Conservation (phyloP, 345 rosid genomes). For the Kernera saxatilis region DNA sequence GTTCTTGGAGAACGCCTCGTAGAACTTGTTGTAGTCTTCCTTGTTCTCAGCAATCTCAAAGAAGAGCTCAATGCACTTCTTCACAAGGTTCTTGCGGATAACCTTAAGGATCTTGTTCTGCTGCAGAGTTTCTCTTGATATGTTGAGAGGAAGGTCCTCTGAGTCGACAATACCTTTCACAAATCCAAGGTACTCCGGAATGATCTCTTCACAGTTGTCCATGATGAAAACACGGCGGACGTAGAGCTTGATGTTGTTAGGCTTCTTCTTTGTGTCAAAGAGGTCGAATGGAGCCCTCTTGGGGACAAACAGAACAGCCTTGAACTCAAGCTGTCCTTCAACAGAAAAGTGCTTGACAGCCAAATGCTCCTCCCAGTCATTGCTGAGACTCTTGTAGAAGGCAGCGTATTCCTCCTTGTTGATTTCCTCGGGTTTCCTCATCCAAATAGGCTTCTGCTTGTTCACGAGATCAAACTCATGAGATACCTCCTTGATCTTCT, state of each 20-base stretch:
- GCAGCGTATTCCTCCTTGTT: constrained; percentile 79
- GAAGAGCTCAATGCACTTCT: constrained; percentile 84
- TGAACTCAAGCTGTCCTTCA: constrained; percentile 88
- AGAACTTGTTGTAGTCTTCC: constrained; percentile 86
- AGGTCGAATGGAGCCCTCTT: too few relatives aligned
- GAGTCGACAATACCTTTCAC: constrained; percentile 93
- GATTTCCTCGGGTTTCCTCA: constrained; percentile 91
- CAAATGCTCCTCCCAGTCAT: constrained; percentile 91
- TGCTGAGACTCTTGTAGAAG: constrained; percentile 85
- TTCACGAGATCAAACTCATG: constrained; percentile 72
- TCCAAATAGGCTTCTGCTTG: constrained; percentile 92
- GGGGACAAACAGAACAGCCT: too few relatives aligned
- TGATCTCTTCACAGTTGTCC: constrained; percentile 89
- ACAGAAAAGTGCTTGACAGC: constrained; percentile 90
- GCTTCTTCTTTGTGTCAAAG: constrained; percentile 82
- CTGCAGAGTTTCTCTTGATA: constrained; percentile 74
- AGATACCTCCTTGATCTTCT: constrained; percentile 82
- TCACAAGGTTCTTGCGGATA: constrained; percentile 79
- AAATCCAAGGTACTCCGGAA: constrained; percentile 79
- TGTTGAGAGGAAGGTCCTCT: constrained; percentile 85
- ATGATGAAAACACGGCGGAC: constrained; percentile 85
- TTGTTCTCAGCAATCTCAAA: constrained; percentile 87
- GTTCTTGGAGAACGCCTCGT: constrained; percentile 84
- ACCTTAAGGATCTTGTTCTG: too few relatives aligned
- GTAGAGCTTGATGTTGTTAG: constrained; percentile 83